Evolutionary conservation across 495 filamentous ascomycete genomes (phyloP).

Genomic region (Friedmanniomyces simplex): DNA sequence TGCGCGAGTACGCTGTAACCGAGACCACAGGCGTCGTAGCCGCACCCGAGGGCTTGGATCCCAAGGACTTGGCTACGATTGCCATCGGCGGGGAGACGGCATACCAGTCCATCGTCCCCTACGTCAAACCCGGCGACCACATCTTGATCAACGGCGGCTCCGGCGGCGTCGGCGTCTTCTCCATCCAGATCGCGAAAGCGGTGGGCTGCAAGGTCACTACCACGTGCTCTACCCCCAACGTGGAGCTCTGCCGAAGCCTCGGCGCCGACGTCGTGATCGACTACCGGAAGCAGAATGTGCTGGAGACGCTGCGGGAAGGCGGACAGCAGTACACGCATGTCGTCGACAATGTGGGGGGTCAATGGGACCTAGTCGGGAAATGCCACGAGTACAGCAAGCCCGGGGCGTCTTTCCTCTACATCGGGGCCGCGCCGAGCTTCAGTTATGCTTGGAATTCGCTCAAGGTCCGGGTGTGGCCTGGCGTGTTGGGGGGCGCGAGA

Average conservation of each 20-base stretch:
- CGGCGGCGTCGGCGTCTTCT: conserved; percentile 51
- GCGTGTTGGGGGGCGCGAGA: conserved; percentile 23
- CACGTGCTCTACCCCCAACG: conserved; percentile 50
- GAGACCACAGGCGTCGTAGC: conserved; percentile 21
- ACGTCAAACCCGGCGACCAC: conserved; percentile 43
- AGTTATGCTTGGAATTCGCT: conserved; percentile 3
- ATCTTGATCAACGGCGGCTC: conserved; percentile 61
- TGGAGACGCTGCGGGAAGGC: conserved; percentile 12
- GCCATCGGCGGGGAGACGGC: conserved; percentile 49
- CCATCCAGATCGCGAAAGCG: conserved; percentile 56
- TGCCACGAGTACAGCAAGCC: conserved; percentile 18
- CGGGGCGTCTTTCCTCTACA: conserved; percentile 10
- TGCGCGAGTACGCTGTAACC: conserved; percentile 44
- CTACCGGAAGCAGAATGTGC: conserved; percentile 14
- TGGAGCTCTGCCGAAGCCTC: conserved; percentile 33
- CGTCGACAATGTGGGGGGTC: conserved; percentile 19
- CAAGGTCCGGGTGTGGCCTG: conserved; percentile 11
- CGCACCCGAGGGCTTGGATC: conserved; percentile 43
- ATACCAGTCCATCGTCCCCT: conserved; percentile 47
- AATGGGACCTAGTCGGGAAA: conserved; percentile 17
- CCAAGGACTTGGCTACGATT: conserved; percentile 42
- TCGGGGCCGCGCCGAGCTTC: conserved; percentile 16
- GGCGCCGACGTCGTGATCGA: conserved; percentile 25
- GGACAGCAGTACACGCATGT: conserved; percentile 15
- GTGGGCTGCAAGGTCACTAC: conserved; percentile 53